Percentiles rank a stretch among this genome's conserved stretches.
Conservation (phyloP, 192 early-diverging fungal species). For the Obelidium mucronatum region DNA sequence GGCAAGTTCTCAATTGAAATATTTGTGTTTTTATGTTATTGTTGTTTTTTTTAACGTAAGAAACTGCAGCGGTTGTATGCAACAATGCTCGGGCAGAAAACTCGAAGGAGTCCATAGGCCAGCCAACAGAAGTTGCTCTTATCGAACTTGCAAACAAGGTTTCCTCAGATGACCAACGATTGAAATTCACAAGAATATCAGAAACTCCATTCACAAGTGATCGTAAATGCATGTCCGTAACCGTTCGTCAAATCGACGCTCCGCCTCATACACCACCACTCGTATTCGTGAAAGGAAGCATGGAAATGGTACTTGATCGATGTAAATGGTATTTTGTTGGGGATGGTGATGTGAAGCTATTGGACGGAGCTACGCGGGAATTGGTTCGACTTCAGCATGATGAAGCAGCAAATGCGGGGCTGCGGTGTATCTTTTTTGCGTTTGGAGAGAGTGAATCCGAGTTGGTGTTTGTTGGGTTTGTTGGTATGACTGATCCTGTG, state of each 20-base stretch:
- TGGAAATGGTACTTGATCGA: constrained; percentile 78
- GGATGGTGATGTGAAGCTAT: constrained; percentile 52
- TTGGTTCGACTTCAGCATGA: constrained; percentile 64
- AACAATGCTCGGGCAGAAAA: constrained; percentile 87
- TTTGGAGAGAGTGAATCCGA: constrained; percentile 52
- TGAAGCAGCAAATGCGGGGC: constrained; percentile 76
- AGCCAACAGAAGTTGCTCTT: constrained; percentile 95
- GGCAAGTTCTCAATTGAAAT: constrained; percentile 49
- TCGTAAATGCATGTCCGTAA: constrained; percentile 92
- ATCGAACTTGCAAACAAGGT: constrained; percentile 66
- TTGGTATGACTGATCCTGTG: constrained; percentile 95
- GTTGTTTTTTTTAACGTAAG: constrained; percentile 4
- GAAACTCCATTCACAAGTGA: constrained; percentile 94
- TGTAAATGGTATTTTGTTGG: constrained; percentile 72
- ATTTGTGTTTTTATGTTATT: background rate
- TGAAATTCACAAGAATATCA: constrained; percentile 56
- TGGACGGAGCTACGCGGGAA: constrained; percentile 65
- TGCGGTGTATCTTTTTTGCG: constrained; percentile 89
- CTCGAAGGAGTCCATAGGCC: constrained; percentile 79
- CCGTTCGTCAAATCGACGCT: constrained; percentile 47
- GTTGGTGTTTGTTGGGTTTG: constrained; percentile 81
- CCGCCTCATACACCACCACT: constrained; percentile 20
- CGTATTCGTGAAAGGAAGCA: constrained; percentile 84
- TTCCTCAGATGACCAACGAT: background rate
- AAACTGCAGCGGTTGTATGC: constrained; percentile 77